phyloP scores from a whole-genome alignment of 2,329 filamentous ascomycete species.

The Pseudogymnoascus sp. region DNA sequence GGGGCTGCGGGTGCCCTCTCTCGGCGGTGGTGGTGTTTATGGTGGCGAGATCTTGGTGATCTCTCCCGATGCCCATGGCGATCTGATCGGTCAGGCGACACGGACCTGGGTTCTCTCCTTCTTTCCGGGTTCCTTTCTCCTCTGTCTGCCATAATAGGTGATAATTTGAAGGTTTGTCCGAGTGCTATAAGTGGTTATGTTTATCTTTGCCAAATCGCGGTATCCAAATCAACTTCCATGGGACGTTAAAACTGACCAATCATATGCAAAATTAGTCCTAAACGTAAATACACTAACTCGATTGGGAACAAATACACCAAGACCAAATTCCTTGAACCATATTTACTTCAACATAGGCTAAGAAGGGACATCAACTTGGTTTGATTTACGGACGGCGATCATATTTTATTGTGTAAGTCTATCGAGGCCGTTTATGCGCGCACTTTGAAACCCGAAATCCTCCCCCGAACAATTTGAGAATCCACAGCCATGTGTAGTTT shows the following conservation, averaged over 20 bases:
- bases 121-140: not conserved
- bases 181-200: not conserved
- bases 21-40: slow-evolving; percentile 32
- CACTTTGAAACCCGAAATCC: not conserved
- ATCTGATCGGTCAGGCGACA: not conserved
- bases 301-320: not conserved
- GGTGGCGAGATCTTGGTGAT: slow-evolving; percentile 20
- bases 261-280: not conserved
- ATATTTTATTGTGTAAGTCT: not conserved
- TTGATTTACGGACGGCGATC: not conserved
- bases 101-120: not conserved
- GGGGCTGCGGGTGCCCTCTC: slow-evolving; percentile 5
- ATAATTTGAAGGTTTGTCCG: not conserved
- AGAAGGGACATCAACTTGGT: not conserved
- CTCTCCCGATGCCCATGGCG: not conserved
- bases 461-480: not conserved
- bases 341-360: not conserved
- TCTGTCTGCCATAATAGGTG: slow-evolving; percentile 1
- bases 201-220: not conserved
- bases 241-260: slow-evolving; percentile 7
- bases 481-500: not conserved
- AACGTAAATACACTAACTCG: not conserved
- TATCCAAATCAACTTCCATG: not conserved
- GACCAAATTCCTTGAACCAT: not conserved
- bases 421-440: not conserved